phyloP scores from a whole-genome alignment of 2,329 filamentous ascomycete genomes.

The Cytospora schulzeri region DNA sequence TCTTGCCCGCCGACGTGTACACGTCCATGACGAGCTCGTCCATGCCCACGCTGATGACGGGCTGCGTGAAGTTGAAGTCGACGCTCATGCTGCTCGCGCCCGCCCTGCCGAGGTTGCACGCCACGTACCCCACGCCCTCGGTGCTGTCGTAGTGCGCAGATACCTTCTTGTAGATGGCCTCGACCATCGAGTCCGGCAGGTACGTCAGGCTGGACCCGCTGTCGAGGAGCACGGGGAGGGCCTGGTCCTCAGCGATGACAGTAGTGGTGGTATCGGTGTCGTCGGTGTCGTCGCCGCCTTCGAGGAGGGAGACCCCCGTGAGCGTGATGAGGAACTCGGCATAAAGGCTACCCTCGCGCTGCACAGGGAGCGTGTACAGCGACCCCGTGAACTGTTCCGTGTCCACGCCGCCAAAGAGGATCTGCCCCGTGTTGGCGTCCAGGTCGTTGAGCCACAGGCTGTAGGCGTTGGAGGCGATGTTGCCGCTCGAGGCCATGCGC shows the following conservation, averaged over 20 bases:
- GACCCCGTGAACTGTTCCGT: slow-evolving; percentile 63
- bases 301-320: slow-evolving; percentile 56
- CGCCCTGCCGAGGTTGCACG: slow-evolving; percentile 58
- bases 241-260: slow-evolving; percentile 50
- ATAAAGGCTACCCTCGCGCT: slow-evolving; percentile 53
- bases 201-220: slow-evolving; percentile 70
- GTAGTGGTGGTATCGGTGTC: too few relatives aligned
- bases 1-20: slow-evolving; percentile 47
- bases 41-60: slow-evolving; percentile 58
- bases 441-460: slow-evolving; percentile 78
- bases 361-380: slow-evolving; percentile 68
- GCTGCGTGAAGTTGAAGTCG: slow-evolving; percentile 57
- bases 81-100: slow-evolving; percentile 43
- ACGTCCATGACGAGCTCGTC: slow-evolving; percentile 62
- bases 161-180: slow-evolving; percentile 59
- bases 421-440: slow-evolving; percentile 63
- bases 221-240: slow-evolving; percentile 69
- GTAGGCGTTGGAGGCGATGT: slow-evolving; percentile 69
- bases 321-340: slow-evolving; percentile 71
- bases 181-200: slow-evolving; percentile 59
- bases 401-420: slow-evolving; percentile 77
- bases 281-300: too few relatives aligned
- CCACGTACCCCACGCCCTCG: slow-evolving; percentile 61
- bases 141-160: slow-evolving; percentile 59
- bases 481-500: slow-evolving; percentile 60